Evolutionary conservation across 2,329 filamentous ascomycete genomes (phyloP), one percentile per base, ranked within the genome.

Genomic region (Diaporthe eres): DNA sequence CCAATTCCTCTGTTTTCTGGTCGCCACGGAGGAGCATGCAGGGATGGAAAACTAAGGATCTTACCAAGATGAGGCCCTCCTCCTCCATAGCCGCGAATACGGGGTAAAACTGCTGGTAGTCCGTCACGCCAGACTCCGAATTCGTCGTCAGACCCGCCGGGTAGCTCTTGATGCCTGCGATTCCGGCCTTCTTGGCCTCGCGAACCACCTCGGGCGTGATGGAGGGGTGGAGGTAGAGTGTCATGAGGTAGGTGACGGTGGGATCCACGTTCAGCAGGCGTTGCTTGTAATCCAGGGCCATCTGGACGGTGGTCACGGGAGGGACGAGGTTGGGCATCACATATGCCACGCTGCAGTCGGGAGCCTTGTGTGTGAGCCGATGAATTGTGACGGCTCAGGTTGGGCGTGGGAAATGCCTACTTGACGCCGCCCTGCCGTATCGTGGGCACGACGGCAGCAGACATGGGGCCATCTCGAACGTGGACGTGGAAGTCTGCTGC

Each of bases 71-170:
- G 82, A 98, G 88, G 79, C 93, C 92, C 79, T 95, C 91, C 76
- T 92, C 86, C 82, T 98, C 94, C 96, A 98, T 98, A 78, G 94
- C 94, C n/a, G 89, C 90, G 82, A 98, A 98, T 19, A 96, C 94
- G 9, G 92, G 90, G 82, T 94, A 94, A 85, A 95, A 96, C 44
- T 88, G 85, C 76, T 92, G 91, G 80, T 94, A 91, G 74, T 91
- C 90, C 22, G 93, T 86, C 34, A 96, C 94, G 17, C 94, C 94
- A 37, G 90, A 91, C 65, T 90, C 88, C 31, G 91, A 92, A 84
- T 93, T 93, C 65, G 92, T 93, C 2, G 91, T 93, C 3, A 91
- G 90, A 13, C 91, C 86, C 84, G 81, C 85, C 2, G 92, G 91
- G 79, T 95, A 95, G 63, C 92, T 89, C 84, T 95, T 95, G 67